Percentiles rank a stretch among this genome's conserved stretches.
phyloP scores from a whole-genome alignment of 2,329 filamentous ascomycete genomes.

The Ampelomyces quisqualis region DNA sequence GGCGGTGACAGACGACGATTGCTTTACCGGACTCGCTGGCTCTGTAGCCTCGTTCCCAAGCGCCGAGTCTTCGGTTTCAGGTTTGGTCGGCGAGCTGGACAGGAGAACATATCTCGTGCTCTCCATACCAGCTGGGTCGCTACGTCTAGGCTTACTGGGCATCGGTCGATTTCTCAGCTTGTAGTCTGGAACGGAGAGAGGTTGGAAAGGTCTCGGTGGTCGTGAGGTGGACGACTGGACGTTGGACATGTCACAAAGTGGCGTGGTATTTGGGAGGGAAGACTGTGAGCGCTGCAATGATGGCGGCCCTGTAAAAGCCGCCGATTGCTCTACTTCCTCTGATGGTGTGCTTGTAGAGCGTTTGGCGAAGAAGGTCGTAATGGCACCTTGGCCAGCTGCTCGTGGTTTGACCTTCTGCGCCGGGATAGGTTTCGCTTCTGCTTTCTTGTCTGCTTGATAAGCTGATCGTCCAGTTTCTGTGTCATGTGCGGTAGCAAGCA shows the following conservation, averaged over 20 bases:
- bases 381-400: slow-evolving; percentile 52
- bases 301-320: slow-evolving; percentile 6
- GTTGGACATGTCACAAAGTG: slow-evolving; percentile 41
- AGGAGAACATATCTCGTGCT: slow-evolving; percentile 51
- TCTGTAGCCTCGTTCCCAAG: slow-evolving; percentile 5
- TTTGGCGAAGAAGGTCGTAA: slow-evolving; percentile 54
- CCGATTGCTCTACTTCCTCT: slow-evolving; percentile 10
- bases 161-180: slow-evolving; percentile 38
- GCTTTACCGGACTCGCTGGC: slow-evolving; percentile 11
- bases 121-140: slow-evolving; percentile 20
- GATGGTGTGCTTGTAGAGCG: slow-evolving; percentile 26
- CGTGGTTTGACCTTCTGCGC: slow-evolving; percentile 38
- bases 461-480: slow-evolving; percentile 18
- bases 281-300: slow-evolving; percentile 27
- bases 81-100: slow-evolving; percentile 46
- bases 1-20: neutral
- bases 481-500: slow-evolving; percentile 26
- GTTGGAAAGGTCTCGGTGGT: slow-evolving; percentile 20
- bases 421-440: slow-evolving; percentile 16
- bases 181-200: slow-evolving; percentile 33
- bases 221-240: slow-evolving; percentile 13
- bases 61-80: slow-evolving; percentile 20
- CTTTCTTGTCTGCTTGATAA: slow-evolving; percentile 32
- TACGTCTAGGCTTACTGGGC: slow-evolving; percentile 30
- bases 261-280: slow-evolving; percentile 12